Evolutionary conservation across 306 rosid species (phyloP).

Genomic region (Fagus crenata): DNA sequence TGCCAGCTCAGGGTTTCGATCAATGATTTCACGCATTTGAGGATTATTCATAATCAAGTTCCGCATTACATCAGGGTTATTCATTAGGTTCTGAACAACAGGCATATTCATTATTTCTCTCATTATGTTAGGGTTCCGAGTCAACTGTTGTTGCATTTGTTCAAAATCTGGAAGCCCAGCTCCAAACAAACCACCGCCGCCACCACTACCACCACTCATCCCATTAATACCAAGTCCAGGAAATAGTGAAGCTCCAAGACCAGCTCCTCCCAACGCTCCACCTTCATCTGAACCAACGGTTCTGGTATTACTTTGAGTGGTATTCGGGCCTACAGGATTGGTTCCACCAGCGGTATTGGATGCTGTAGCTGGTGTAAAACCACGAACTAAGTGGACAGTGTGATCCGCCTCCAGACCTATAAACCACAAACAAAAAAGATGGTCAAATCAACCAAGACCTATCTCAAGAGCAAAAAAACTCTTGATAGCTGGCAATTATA

Average conservation of each 20-base stretch:
- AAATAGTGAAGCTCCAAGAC: constrained; percentile 57
- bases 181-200: constrained; percentile 57
- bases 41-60: constrained; percentile 80
- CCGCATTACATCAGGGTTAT: constrained; percentile 69
- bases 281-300: constrained; percentile 55
- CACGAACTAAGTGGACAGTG: constrained; percentile 80
- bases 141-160: constrained; percentile 73
- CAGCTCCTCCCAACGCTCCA: constrained; percentile 57
- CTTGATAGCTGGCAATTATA: neutral
- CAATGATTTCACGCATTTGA: constrained; percentile 85
- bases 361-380: constrained; percentile 51
- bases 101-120: constrained; percentile 80
- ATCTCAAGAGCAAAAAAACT: neutral
- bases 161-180: constrained; percentile 68
- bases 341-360: constrained; percentile 45
- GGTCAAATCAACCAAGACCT: constrained; percentile 1
- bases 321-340: constrained; percentile 45
- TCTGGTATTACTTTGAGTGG: constrained; percentile 46
- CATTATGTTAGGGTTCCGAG: constrained; percentile 63
- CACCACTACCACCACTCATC: constrained; percentile 42
- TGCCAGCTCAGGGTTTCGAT: constrained; percentile 79
- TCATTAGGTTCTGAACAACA: constrained; percentile 68
- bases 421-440: constrained; percentile 11
- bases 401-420: constrained; percentile 87
- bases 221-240: constrained; percentile 64